Conservation (phyloP, 1,284 basidiomycete species). For the Volvariella surrecta region DNA sequence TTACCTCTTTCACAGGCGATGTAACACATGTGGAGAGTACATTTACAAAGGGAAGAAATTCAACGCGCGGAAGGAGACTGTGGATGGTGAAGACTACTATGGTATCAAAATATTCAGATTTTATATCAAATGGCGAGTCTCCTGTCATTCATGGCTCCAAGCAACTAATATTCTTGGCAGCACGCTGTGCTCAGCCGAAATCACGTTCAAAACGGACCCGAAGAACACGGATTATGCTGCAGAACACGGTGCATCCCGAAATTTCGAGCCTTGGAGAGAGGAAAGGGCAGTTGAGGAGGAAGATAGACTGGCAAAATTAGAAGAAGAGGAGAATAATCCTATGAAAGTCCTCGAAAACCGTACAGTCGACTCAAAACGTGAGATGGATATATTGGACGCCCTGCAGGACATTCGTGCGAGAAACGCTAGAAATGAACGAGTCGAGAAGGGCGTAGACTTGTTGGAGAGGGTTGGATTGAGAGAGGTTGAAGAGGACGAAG, state of each 20-base stretch:
- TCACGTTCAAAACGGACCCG: conserved; percentile 99
- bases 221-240: conserved; percentile 93
- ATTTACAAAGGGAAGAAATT: conserved; percentile 99
- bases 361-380: conserved; percentile 86
- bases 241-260: conserved; percentile 90
- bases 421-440: conserved; percentile 86
- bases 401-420: conserved; percentile 90
- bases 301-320: conserved; percentile 69
- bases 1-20: conserved; percentile 51
- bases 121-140: conserved; percentile 70
- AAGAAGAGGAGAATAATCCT: conserved; percentile 89
- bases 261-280: conserved; percentile 91
- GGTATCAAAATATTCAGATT: conserved; percentile 94
- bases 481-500: conserved; percentile 66
- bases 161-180: conserved; percentile 27
- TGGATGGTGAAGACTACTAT: conserved; percentile 94
- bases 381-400: conserved; percentile 98
- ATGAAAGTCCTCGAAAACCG: conserved; percentile 96
- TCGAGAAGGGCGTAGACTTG: conserved; percentile 60
- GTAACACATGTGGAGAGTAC: conserved; percentile 95
- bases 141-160: neutral
- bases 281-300: conserved; percentile 66
- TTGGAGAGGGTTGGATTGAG: conserved; percentile 47
- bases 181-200: conserved; percentile 92
- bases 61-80: conserved; percentile 98